phyloP scores from a whole-genome alignment of 768 basidiomycete genomes.

The Leccinum uliginosum region DNA sequence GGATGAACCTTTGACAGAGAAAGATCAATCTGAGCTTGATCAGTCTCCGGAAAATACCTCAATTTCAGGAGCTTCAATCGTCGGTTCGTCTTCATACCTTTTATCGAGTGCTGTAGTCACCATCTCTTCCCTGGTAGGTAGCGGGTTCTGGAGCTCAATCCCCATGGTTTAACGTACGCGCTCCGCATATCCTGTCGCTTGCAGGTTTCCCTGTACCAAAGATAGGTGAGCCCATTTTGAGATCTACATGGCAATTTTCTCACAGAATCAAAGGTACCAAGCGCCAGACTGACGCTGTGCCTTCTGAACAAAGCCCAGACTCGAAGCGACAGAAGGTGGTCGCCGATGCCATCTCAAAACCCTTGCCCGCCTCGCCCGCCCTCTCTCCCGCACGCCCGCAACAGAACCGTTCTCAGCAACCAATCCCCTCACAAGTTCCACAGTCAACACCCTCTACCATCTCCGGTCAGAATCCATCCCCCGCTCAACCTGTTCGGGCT shows the following conservation, averaged over 20 bases:
- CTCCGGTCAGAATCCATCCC: slow-evolving; percentile 4
- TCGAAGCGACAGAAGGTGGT: slow-evolving; percentile 36
- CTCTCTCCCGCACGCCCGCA: slow-evolving; percentile 21
- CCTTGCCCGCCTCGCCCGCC: slow-evolving; percentile 18
- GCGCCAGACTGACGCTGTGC: slow-evolving; percentile 38
- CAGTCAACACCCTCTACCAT: slow-evolving; percentile 11
- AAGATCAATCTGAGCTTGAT: slow-evolving; percentile 56
- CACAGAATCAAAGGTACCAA: slow-evolving; percentile 32
- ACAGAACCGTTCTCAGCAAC: slow-evolving; percentile 19
- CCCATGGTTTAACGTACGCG: slow-evolving; percentile 55
- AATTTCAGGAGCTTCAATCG: slow-evolving; percentile 48
- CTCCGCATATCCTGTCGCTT: slow-evolving; percentile 44
- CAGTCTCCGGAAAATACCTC: slow-evolving; percentile 40
- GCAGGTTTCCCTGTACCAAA: slow-evolving; percentile 42
- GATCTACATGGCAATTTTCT: slow-evolving; percentile 5
- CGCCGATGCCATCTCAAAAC: slow-evolving; percentile 14
- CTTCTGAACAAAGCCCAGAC: slow-evolving; percentile 39
- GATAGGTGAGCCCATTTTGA: slow-evolving; percentile 23
- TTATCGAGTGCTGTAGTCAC: background rate
- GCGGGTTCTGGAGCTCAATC: slow-evolving; percentile 33
- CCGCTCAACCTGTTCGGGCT: slow-evolving; percentile 8
- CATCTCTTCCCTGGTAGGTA: slow-evolving; percentile 24
- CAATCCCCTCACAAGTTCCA: slow-evolving; percentile 17
- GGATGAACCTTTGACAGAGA: slow-evolving; percentile 36
- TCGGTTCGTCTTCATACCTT: slow-evolving; percentile 34